A percentile compares a stretch with the other conserved stretches of the same genome.
Evolutionary conservation across 345 rosid genomes (phyloP).

Genomic region (Eutrema yunnanense): DNA sequence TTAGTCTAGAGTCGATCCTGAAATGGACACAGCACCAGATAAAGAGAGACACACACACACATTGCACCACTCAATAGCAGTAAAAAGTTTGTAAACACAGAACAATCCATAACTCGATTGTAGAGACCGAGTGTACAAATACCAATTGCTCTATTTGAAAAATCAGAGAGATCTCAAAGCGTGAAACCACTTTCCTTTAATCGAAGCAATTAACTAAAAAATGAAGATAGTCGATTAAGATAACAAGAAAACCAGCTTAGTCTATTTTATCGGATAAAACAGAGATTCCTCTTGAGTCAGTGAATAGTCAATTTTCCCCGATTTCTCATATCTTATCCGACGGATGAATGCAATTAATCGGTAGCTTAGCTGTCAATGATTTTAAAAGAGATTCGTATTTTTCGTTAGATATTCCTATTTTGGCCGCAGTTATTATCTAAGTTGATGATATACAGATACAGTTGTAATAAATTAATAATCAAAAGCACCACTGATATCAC

Average conservation of each 20-base stretch:
- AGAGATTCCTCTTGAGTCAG: neutral
- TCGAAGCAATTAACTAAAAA: neutral
- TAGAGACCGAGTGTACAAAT: neutral
- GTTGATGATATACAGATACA: too few species aligned
- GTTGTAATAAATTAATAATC: neutral
- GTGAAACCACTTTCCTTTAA: neutral
- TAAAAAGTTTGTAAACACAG: neutral
- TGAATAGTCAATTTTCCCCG: neutral
- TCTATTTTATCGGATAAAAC: neutral
- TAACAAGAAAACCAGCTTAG: neutral
- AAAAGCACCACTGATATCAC: constrained; percentile 8
- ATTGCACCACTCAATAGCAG: neutral
- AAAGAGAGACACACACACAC: constrained; percentile 11
- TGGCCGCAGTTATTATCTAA: neutral
- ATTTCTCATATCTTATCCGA: neutral
- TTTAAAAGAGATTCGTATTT: too few species aligned
- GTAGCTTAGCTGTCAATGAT: constrained; percentile 8
- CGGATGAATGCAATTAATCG: neutral
- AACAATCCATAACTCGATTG: neutral
- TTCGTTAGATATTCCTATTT: neutral
- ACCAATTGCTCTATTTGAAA: neutral
- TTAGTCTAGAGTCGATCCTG: constrained; percentile 2
- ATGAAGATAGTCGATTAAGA: too few species aligned
- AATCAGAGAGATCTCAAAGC: neutral
- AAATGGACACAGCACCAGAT: constrained; percentile 14